Evolutionary conservation across 2,329 filamentous ascomycete genomes (phyloP).

Genomic region (Pyrenophora graminea): DNA sequence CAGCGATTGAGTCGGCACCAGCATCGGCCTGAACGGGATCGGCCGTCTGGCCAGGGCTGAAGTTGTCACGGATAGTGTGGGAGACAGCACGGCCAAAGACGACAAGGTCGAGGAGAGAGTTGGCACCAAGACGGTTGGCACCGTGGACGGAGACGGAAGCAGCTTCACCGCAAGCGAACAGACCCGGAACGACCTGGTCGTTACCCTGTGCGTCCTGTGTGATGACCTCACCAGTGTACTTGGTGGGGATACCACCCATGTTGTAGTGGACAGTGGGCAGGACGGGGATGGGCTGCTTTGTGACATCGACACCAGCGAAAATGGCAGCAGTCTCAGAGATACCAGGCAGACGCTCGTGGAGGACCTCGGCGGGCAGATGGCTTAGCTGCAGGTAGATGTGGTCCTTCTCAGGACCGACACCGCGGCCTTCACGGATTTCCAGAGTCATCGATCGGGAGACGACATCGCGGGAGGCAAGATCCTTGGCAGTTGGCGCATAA

Average conservation of each 20-base stretch:
- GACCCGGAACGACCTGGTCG: slow-evolving; percentile 90
- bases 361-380: slow-evolving; percentile 87
- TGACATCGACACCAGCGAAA: slow-evolving; percentile 95
- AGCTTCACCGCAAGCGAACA: slow-evolving; percentile 96
- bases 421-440: slow-evolving; percentile 95
- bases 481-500: slow-evolving; percentile 96
- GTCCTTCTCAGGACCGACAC: slow-evolving; percentile 95
- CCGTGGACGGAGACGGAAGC: slow-evolving; percentile 98
- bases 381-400: slow-evolving; percentile 98
- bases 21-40: slow-evolving; percentile 82
- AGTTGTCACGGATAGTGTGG: slow-evolving; percentile 95
- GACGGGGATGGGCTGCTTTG: slow-evolving; percentile 95
- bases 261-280: slow-evolving; percentile 98
- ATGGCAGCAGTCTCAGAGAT: slow-evolving; percentile 98
- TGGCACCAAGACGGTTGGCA: slow-evolving; percentile 95
- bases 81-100: slow-evolving; percentile 97
- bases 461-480: slow-evolving; percentile 93
- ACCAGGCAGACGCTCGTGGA: slow-evolving; percentile 94
- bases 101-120: slow-evolving; percentile 95
- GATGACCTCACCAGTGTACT: slow-evolving; percentile 94
- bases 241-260: slow-evolving; percentile 98
- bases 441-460: slow-evolving; percentile 98
- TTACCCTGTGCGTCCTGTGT: slow-evolving; percentile 84
- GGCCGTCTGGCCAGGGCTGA: slow-evolving; percentile 79
- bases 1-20: slow-evolving; percentile 82